Evolutionary conservation across 2,329 filamentous ascomycete species (phyloP).

Genomic region (Dichotomopilus funicola): DNA sequence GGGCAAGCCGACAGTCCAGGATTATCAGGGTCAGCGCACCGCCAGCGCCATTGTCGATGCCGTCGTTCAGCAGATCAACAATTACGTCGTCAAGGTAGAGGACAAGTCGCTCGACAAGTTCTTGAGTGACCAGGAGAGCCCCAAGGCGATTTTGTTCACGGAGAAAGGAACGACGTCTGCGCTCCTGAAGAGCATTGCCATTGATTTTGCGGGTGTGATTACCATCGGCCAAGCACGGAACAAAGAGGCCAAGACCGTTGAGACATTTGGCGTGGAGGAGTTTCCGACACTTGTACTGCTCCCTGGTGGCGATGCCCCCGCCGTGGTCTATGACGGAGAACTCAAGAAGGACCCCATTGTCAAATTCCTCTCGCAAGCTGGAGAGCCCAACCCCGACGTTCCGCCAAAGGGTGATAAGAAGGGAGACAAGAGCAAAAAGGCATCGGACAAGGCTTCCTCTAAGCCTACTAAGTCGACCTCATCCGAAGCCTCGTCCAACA

Average conservation of each 20-base stretch:
- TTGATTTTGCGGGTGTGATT: constrained; percentile 81
- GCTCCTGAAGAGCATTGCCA: constrained; percentile 74
- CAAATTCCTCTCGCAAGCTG: constrained; percentile 73
- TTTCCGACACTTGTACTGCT: constrained; percentile 79
- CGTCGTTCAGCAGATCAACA: constrained; percentile 81
- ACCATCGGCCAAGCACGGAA: constrained; percentile 74
- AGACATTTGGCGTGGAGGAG: constrained; percentile 67
- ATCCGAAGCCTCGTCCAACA: constrained; percentile 29
- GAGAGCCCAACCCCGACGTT: constrained; percentile 72
- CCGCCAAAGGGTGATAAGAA: constrained; percentile 42
- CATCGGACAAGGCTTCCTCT: constrained; percentile 18
- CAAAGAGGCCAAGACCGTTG: constrained; percentile 67
- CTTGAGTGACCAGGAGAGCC: constrained; percentile 57
- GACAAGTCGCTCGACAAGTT: constrained; percentile 75
- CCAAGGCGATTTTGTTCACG: constrained; percentile 88
- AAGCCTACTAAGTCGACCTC: constrained; percentile 16
- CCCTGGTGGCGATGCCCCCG: constrained; percentile 61
- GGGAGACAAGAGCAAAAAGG: constrained; percentile 36
- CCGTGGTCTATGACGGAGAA: constrained; percentile 71
- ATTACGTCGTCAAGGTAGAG: constrained; percentile 75
- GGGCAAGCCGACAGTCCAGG: constrained; percentile 75
- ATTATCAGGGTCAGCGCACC: constrained; percentile 77
- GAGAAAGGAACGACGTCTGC: constrained; percentile 86
- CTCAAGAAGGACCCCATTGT: constrained; percentile 79
- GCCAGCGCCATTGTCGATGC: constrained; percentile 85